Base-by-base conservation (phyloP, 2,329 filamentous ascomycete species). In the Fusarium penzigii region DNA sequence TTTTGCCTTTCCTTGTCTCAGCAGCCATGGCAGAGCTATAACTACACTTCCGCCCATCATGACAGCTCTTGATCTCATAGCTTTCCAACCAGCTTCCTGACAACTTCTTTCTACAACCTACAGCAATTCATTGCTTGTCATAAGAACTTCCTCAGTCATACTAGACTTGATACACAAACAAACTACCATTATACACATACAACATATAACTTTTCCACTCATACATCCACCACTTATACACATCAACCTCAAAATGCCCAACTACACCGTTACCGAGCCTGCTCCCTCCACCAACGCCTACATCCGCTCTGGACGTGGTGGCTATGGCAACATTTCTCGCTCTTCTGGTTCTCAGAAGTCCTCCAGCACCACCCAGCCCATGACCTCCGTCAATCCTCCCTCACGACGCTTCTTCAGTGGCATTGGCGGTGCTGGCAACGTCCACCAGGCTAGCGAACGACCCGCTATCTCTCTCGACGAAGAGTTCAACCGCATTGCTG, bases 381-480 rank as follows among this genome's bases (percentile, higher is more conserved):
- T 77, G 44, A 39, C 66, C 76, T 73, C 71, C 62, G 52, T 70
- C 65, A 55, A 65, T 58, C 56, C 62, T 3, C 51, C 65, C 32
- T 72, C 75, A 41, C 70, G 75, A 53, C 78, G 79, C 72, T 87
- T 87, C 77, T 81, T 84, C 73, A 80, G 80, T 11, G 86, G 86
- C 62, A 83, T 86, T 52, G 86, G 86, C 61, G 85, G 86, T 52
- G 85, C 84, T 3, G 86, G 86, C 65, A 89, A 88, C 73, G 66
- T 58, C 62, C 82, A 83, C 72, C 73, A 72, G 34, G 67, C 74
- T 25, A 67, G 73, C n/a, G 73, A 70, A 54, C 66, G 62, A 13
- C 69, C 80, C 53, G 69, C 83, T 64, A 77, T 78, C 65, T 73
- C 80, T 46, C 76, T 80, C 50, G 78, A 81, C 50, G 69, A 83